Conservation (phyloP, 2,329 filamentous ascomycete genomes). For the Colletotrichum sp. region DNA sequence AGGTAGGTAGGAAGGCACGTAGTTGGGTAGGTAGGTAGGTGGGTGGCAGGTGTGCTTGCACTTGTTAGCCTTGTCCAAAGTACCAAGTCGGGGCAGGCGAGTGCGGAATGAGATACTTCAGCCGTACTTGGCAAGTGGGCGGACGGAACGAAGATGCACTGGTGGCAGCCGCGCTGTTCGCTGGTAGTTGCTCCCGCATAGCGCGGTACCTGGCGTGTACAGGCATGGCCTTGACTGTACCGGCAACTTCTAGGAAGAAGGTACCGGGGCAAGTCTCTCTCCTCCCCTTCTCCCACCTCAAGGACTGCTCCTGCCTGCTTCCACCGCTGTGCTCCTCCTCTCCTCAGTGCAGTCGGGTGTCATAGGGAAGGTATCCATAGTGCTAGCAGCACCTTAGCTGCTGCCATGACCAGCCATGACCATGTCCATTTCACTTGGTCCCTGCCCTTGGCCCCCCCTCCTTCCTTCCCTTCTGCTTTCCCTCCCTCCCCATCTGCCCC, state of each 20-base stretch:
- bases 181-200: background rate
- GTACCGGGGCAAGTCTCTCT: background rate
- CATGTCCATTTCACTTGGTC: background rate
- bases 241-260: background rate
- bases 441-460: background rate
- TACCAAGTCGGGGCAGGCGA: background rate
- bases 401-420: background rate
- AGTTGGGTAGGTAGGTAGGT: too few species aligned
- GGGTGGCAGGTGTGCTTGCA: background rate
- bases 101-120: background rate
- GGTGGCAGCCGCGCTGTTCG: background rate
- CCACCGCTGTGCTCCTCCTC: background rate
- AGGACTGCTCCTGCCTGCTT: too few species aligned
- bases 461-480: background rate
- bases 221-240: background rate
- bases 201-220: background rate
- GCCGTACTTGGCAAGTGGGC: background rate
- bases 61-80: conserved; percentile 2
- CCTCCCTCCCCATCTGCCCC: background rate
- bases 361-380: background rate
- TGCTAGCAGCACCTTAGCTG: background rate
- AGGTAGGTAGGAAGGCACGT: too few species aligned
- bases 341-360: background rate
- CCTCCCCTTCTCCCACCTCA: background rate
- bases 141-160: background rate